Evolutionary conservation across 2,329 filamentous ascomycete species (phyloP), one percentile per base, ranked within the genome.

Genomic region (Xylogone sp.): DNA sequence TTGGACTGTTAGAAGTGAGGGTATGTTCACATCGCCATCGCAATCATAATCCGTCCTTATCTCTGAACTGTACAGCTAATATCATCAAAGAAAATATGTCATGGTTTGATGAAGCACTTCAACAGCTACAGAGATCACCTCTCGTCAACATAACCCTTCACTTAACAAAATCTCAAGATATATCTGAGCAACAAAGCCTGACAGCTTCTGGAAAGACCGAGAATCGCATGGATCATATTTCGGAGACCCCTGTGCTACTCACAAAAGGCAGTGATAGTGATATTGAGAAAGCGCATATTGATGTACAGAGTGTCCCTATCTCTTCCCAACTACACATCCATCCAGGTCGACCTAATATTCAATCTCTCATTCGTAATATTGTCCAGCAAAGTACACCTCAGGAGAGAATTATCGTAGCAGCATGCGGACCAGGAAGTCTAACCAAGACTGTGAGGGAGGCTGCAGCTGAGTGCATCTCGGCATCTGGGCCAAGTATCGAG

Each of bases 401-500:
- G 42, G 66, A 74, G 54, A 68, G 71, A 21, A 67, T 76, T 20
- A 65, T 73, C 8, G 68, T 80, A 42, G 75, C 72, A 2, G 75
- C 71, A 1, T 80, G 77, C 61, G 76, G 76, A 2, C 76, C 77
- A 1, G 66, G 68, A 20, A 62, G 67, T 3, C 57, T 80, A 46
- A 74, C 77, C 65, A 64, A 65, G 45, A 63, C 66, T 2, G 73
- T 75, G n/a, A 68, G 76, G 43, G 67, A 73, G 22, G 70, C 72
- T 0, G 70, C 72, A 8, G 75, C 76, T 2, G 65, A 63, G 24
- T 68, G 69, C 56, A 77, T 79, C 31, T 65, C 62, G 1, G 63
- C 68, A 1, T 65, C 69, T 21, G 76, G 76, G 3, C 73, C 76
- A 1, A 73, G 70, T 22, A 68, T 79, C n/a, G 75, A 78, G 59